Evolutionary conservation across 768 basidiomycete species (phyloP).

Genomic region (Mrakia gelida): DNA sequence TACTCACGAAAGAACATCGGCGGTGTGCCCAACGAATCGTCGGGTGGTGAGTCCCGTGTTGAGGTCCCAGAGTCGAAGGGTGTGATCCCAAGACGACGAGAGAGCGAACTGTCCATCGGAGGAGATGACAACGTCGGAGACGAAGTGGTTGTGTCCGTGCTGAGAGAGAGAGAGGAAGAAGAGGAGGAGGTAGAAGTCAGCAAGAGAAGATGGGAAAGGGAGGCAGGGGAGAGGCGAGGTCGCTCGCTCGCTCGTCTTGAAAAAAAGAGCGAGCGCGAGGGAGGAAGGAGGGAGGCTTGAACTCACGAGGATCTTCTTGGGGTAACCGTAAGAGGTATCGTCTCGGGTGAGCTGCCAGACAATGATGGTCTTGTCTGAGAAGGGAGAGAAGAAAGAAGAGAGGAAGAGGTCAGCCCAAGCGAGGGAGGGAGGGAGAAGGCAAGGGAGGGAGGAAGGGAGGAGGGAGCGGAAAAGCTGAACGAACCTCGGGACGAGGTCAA

Average conservation of each 20-base stretch:
- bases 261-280: background rate
- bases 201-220: conserved; percentile 8
- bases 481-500: conserved; percentile 94
- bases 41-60: conserved; percentile 95
- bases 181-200: background rate
- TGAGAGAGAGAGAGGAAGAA: no score
- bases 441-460: background rate
- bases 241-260: background rate
- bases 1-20: conserved; percentile 78
- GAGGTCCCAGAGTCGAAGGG: conserved; percentile 97
- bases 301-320: conserved; percentile 76
- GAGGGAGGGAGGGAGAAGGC: background rate
- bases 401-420: background rate
- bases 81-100: conserved; percentile 99
- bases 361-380: conserved; percentile 95
- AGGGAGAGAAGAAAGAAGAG: background rate
- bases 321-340: conserved; percentile 73
- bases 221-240: no score
- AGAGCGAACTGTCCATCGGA: conserved; percentile 99
- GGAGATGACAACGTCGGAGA: conserved; percentile 96
- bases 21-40: conserved; percentile 95
- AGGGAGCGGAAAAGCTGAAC: conserved; percentile 31
- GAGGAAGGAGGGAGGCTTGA: no score
- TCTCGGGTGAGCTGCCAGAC: conserved; percentile 95
- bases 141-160: conserved; percentile 97